Evolutionary conservation across 768 basidiomycete species (phyloP).

Genomic region (Lanmaoa rubissima): DNA sequence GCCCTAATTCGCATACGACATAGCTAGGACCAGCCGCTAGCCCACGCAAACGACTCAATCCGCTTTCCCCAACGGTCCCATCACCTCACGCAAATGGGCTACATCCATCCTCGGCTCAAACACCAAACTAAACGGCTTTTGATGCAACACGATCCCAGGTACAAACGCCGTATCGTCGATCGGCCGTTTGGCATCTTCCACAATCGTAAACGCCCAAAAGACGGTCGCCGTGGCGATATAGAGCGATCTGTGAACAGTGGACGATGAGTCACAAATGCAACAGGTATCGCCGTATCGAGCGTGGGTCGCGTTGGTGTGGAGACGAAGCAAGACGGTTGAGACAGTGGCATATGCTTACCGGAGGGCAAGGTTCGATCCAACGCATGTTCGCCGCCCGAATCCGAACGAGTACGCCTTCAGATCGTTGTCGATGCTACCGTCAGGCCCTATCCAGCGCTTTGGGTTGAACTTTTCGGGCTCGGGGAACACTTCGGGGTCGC

Average conservation of each 20-base stretch:
- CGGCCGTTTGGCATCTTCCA: slow-evolving; percentile 44
- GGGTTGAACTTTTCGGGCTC: slow-evolving; percentile 52
- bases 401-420: slow-evolving; percentile 53
- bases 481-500: slow-evolving; percentile 27
- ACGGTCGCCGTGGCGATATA: slow-evolving; percentile 61
- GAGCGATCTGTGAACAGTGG: slow-evolving; percentile 42
- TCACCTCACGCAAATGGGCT: slow-evolving; percentile 10
- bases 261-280: not conserved
- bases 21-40: too few species aligned
- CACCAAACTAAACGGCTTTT: slow-evolving; percentile 53
- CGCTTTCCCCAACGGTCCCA: not conserved
- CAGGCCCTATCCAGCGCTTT: slow-evolving; percentile 48
- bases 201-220: slow-evolving; percentile 62
- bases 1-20: too few species aligned
- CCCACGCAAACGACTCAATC: not conserved
- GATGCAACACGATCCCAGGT: slow-evolving; percentile 62
- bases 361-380: slow-evolving; percentile 23
- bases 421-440: slow-evolving; percentile 48
- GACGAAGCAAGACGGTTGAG: not conserved
- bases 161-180: slow-evolving; percentile 64
- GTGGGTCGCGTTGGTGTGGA: not conserved
- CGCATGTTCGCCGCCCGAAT: slow-evolving; percentile 42
- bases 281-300: not conserved
- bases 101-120: slow-evolving; percentile 48
- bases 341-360: slow-evolving; percentile 14